Percentiles rank a stretch among this genome's conserved stretches.
Evolutionary conservation across 1,139 yeast genomes (phyloP).

Genomic region (Nakaseomyces glabratus): DNA sequence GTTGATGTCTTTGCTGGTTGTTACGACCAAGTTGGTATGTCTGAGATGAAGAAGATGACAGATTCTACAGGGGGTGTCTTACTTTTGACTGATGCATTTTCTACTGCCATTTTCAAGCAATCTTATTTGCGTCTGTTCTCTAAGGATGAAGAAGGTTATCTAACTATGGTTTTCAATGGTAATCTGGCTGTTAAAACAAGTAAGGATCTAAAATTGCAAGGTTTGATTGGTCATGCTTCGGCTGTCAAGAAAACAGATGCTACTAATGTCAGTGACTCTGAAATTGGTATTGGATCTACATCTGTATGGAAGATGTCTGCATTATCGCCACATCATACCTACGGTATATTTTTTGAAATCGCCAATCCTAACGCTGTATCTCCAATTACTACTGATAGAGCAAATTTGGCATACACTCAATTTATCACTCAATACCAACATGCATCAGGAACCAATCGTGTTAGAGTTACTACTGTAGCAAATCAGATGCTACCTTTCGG

Average conservation of each 20-base stretch:
- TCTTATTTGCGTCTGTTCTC: slow-evolving; percentile 79
- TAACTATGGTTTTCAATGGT: slow-evolving; percentile 82
- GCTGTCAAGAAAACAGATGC: slow-evolving; percentile 54
- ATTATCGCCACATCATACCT: slow-evolving; percentile 77
- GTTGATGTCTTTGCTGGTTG: slow-evolving; percentile 95
- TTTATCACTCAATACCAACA: slow-evolving; percentile 73
- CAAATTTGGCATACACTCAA: slow-evolving; percentile 39
- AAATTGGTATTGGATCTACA: slow-evolving; percentile 89
- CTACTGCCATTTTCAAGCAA: slow-evolving; percentile 93
- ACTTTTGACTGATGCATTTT: slow-evolving; percentile 88
- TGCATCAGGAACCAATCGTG: slow-evolving; percentile 71
- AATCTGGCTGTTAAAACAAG: slow-evolving; percentile 82
- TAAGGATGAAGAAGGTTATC: slow-evolving; percentile 77
- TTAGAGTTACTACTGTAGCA: slow-evolving; percentile 84
- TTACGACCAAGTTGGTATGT: slow-evolving; percentile 95
- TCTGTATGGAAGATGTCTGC: slow-evolving; percentile 80
- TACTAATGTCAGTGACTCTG: slow-evolving; percentile 79
- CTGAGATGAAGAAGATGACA: slow-evolving; percentile 87
- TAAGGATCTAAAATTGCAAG: slow-evolving; percentile 80
- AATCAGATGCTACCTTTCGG: slow-evolving; percentile 51
- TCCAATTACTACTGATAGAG: slow-evolving; percentile 30
- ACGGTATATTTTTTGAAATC: slow-evolving; percentile 82
- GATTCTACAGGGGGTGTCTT: slow-evolving; percentile 91
- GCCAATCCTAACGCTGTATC: slow-evolving; percentile 39
- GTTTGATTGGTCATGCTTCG: slow-evolving; percentile 88